Conservation (phyloP, 352 stramenopile species). For the Phytophthora brassicae region DNA sequence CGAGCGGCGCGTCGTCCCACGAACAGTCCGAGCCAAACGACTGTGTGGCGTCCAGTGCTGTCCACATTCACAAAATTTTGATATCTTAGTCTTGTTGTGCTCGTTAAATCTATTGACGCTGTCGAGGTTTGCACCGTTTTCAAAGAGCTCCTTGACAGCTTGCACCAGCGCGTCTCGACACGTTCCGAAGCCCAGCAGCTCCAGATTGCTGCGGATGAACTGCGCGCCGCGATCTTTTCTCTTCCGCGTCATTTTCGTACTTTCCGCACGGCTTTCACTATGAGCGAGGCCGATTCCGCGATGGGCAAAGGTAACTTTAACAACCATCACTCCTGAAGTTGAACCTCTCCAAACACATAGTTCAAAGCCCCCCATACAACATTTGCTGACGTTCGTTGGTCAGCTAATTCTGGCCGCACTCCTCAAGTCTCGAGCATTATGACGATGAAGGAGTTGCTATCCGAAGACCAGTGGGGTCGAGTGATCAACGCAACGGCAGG, state of each 20-base stretch:
- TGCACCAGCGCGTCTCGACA: conserved; percentile 65
- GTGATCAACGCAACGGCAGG: conserved; percentile 71
- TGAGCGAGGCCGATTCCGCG: background rate
- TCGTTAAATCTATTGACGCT: background rate
- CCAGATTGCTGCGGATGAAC: conserved; percentile 72
- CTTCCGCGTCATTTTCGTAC: conserved; percentile 19
- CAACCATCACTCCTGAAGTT: conserved; percentile 28
- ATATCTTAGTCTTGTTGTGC: background rate
- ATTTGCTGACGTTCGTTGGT: conserved; percentile 12
- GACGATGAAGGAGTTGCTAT: conserved; percentile 53
- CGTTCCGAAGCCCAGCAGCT: conserved; percentile 72
- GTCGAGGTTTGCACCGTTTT: conserved; percentile 53
- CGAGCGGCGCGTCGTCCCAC: conserved; percentile 28
- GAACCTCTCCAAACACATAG: background rate
- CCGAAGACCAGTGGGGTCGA: conserved; percentile 62
- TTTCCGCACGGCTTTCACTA: background rate
- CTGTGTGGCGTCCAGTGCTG: conserved; percentile 67
- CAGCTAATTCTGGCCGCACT: conserved; percentile 17
- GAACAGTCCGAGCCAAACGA: conserved; percentile 20
- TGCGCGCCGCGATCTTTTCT: conserved; percentile 37
- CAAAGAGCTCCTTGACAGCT: conserved; percentile 79
- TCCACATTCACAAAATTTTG: background rate
- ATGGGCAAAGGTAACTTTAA: conserved; percentile 3
- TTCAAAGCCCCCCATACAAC: background rate
- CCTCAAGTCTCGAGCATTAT: conserved; percentile 13